phyloP scores from a whole-genome alignment of 345 rosid genomes.

The Brassica rapa region DNA sequence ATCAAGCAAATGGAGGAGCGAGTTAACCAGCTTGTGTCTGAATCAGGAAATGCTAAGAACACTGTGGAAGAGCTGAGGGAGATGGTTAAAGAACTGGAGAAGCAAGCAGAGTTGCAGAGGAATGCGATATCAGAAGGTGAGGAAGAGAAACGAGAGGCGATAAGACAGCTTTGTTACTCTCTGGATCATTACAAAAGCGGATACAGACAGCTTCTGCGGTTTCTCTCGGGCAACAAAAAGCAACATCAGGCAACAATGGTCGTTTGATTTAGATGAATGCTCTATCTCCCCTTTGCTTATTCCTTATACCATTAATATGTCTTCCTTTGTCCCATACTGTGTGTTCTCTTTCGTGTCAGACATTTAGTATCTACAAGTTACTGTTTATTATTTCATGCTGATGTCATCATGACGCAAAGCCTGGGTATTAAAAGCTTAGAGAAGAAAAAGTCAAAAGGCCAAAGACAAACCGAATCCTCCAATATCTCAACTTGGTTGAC shows the following conservation, averaged over 20 bases:
- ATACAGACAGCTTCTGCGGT: constrained; percentile 58
- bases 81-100: constrained; percentile 52
- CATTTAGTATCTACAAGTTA: background rate
- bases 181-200: constrained; percentile 77
- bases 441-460: constrained; percentile 34
- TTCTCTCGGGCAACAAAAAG: constrained; percentile 41
- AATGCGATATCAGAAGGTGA: constrained; percentile 52
- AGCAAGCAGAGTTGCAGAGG: constrained; percentile 55
- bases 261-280: constrained; percentile 26
- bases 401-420: constrained; percentile 33
- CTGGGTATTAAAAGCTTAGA: background rate
- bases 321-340: background rate
- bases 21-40: constrained; percentile 43
- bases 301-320: background rate
- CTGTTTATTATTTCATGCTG: background rate
- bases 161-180: constrained; percentile 81
- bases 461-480: constrained; percentile 43
- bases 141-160: constrained; percentile 83
- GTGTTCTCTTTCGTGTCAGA: constrained; percentile 7
- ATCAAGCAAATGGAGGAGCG: constrained; percentile 52
- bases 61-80: constrained; percentile 43
- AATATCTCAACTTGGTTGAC: constrained; percentile 36
- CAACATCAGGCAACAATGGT: constrained; percentile 34
- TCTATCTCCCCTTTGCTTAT: background rate
- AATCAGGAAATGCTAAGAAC: constrained; percentile 42